Evolutionary conservation across 768 basidiomycete species (phyloP), one percentile per base, ranked within the genome.

Genomic region (Rickenella mellea): DNA sequence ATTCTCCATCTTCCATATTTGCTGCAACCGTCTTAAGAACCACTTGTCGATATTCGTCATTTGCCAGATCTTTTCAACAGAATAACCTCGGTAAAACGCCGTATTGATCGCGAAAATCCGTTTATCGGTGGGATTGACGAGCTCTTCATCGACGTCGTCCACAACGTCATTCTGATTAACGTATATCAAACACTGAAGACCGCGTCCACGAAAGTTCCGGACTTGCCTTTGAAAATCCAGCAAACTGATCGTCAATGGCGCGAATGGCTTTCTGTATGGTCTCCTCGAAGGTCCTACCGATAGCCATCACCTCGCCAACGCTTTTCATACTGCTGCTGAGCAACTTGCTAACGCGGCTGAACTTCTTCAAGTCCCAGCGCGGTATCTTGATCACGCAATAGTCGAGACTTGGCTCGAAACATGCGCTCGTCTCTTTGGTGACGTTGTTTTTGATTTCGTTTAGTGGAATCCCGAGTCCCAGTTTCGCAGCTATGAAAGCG

Each of bases 291-390:
- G 92, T 96, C 52, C 94, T 71, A 11, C 94, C 94, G 51, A 99
- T 98, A 51, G 88, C 90, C 96, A 99, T 99, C 44, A 99, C 94
- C 63, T 99, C 94, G 21, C 94, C 94, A 6, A 99, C 94, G 53
- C 87, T 91, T 74, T 98, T 98, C 94, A 99, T 98, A 64, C 87
- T 90, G 52, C 85, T 89, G 62, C 89, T 90, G 38, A 99, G 68
- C 29, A 87, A 70, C 45, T 84, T 77, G 59, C 88, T 92, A 55
- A 99, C 94, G 35, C 94, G 80, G 54, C 55, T 90, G 68, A 99
- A 99, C 73, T 99, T 99, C 65, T 93, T 93, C 57, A 98, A 68
- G 64, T 99, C 96, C 94, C 94, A 99, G 49, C 94, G 84, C 42
- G 94, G 94, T 54, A 99, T 96, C 70, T 99, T 98, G 58, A 98